These are phyloP conservation scores for Xerocomellus dryophilus DNA, from an alignment of 768 basidiomycete genomes.

Conservation along the genomic window DNA sequence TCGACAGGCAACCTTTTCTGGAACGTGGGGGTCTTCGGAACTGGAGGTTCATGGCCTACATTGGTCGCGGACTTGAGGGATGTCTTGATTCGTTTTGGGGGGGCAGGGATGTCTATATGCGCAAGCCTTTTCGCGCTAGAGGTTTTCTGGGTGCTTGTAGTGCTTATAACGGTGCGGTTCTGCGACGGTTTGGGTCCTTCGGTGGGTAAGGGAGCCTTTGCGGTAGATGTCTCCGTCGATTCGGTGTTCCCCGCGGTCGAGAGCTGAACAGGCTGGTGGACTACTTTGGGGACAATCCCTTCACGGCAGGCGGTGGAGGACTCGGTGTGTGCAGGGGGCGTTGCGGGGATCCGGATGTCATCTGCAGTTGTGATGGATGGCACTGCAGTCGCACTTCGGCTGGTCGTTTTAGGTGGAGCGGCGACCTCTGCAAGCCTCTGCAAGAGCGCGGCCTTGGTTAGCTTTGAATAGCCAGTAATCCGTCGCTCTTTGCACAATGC, in stretches of 20 bases:
- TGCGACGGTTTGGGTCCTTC: neutral
- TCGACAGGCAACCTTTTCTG: neutral
- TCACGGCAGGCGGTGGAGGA: neutral
- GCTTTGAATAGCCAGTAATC: conserved; percentile 65
- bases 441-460: conserved; percentile 55
- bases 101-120: conserved; percentile 18
- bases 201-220: neutral
- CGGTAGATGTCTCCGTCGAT: neutral
- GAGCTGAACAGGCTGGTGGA: neutral
- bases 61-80: neutral
- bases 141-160: neutral
- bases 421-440: conserved; percentile 37
- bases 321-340: neutral
- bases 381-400: neutral
- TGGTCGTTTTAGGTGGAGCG: neutral
- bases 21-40: neutral
- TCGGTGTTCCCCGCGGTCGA: neutral
- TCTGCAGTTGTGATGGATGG: neutral
- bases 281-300: neutral
- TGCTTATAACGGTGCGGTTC: neutral
- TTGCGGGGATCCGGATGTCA: neutral
- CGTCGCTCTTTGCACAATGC: conserved; percentile 62
- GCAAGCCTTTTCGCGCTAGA: conserved; percentile 14
- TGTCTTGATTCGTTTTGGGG: conserved; percentile 15
- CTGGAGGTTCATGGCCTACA: neutral